These are phyloP conservation scores for Tetrapyrgos nigripes DNA, from an alignment of 1,284 basidiomycete genomes.

Conservation along the genomic window DNA sequence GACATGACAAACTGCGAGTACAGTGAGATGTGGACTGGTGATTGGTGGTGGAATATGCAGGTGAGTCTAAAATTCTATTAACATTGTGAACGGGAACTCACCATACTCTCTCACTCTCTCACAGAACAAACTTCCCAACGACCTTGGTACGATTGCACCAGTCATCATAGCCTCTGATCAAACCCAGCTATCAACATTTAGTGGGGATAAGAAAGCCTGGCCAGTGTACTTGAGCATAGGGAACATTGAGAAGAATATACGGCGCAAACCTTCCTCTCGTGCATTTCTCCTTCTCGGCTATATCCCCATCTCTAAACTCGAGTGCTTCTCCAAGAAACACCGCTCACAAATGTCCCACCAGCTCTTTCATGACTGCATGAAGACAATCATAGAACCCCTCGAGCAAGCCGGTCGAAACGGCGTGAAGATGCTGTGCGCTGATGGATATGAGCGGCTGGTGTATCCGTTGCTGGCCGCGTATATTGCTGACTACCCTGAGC, in stretches of 20 bases:
- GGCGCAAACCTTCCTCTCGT: too few species aligned
- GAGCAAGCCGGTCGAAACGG: slow-evolving; percentile 31
- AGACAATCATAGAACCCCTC: slow-evolving; percentile 29
- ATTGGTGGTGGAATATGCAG: slow-evolving; percentile 50
- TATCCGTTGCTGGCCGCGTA: slow-evolving; percentile 4
- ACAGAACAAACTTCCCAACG: slow-evolving; percentile 27
- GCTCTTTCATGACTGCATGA: too few species aligned
- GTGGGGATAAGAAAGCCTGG: slow-evolving; percentile 45
- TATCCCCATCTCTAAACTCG: too few species aligned
- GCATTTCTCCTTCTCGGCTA: too few species aligned
- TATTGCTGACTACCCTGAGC: background rate
- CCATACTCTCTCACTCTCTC: background rate
- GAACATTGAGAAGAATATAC: too few species aligned
- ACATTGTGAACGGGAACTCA: background rate
- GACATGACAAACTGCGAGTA: slow-evolving; percentile 21
- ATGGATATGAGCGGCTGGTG: too few species aligned
- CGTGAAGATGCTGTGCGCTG: slow-evolving; percentile 30
- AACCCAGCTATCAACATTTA: slow-evolving; percentile 41
- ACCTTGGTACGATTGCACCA: slow-evolving; percentile 37
- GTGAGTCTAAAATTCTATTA: slow-evolving; percentile 24
- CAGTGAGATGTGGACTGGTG: slow-evolving; percentile 46
- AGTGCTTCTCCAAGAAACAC: too few species aligned
- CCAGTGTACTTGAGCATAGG: too few species aligned
- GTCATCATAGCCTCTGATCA: slow-evolving; percentile 47
- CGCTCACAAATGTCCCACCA: too few species aligned